Conservation (phyloP, 2,329 filamentous ascomycete species). For the Ceratocystis ficicola region DNA sequence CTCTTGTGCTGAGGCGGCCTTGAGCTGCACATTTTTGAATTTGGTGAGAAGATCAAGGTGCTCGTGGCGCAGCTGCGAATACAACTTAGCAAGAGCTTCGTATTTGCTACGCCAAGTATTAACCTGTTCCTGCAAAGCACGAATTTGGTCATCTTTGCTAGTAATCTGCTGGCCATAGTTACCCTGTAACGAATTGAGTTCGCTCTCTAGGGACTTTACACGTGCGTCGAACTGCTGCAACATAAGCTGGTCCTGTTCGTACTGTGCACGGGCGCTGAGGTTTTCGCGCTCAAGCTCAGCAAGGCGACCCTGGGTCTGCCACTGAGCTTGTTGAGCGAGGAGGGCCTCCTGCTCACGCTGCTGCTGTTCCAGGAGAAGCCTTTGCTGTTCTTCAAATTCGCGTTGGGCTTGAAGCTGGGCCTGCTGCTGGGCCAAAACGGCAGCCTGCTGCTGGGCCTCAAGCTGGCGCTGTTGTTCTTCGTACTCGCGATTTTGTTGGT, state of each 20-base stretch:
- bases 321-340: constrained; percentile 74
- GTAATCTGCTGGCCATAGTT: constrained; percentile 74
- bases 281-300: constrained; percentile 94
- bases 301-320: constrained; percentile 89
- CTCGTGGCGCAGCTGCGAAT: constrained; percentile 89
- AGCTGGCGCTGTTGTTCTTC: constrained; percentile 85
- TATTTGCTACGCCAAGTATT: constrained; percentile 98
- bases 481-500: constrained; percentile 84
- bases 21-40: constrained; percentile 90
- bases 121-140: constrained; percentile 85
- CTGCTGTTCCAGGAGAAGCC: constrained; percentile 76
- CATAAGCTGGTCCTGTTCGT: constrained; percentile 94
- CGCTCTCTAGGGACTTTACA: constrained; percentile 82
- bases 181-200: constrained; percentile 67
- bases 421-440: constrained; percentile 69
- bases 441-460: constrained; percentile 73
- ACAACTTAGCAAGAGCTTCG: constrained; percentile 88
- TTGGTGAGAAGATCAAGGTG: constrained; percentile 91
- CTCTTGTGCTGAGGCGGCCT: constrained; percentile 92
- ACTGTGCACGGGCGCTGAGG: constrained; percentile 83
- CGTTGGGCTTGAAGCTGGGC: constrained; percentile 73
- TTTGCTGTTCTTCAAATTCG: constrained; percentile 95
- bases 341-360: constrained; percentile 82
- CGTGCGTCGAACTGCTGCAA: constrained; percentile 91
- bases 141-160: constrained; percentile 91